Percentiles rank a stretch among this genome's conserved stretches.
phyloP scores from a whole-genome alignment of 2,329 filamentous ascomycete genomes.

The Rugonectria rugulosa region DNA sequence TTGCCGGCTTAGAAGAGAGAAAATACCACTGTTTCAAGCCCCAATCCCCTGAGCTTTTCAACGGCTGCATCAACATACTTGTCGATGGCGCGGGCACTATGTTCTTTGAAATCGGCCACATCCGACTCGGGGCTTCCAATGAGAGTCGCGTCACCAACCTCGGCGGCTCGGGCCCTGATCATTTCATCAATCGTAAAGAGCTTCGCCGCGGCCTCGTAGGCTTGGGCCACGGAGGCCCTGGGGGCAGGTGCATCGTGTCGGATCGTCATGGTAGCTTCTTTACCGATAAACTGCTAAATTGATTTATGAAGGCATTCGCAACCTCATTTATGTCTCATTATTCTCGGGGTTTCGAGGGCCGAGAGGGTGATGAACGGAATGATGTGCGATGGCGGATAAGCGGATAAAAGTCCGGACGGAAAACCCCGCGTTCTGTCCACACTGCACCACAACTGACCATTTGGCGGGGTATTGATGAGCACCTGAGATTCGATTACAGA shows the following conservation, averaged over 20 bases:
- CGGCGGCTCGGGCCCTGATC: slow-evolving; percentile 24
- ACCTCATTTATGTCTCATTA: slow-evolving; percentile 5
- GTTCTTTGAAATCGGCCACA: slow-evolving; percentile 29
- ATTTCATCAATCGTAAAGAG: slow-evolving; percentile 32
- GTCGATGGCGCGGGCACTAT: slow-evolving; percentile 30
- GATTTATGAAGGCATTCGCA: too few relatives aligned
- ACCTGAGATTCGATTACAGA: too few relatives aligned
- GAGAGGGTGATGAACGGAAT: too few relatives aligned
- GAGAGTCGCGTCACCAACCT: slow-evolving; percentile 21
- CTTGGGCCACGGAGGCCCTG: slow-evolving; percentile 12
- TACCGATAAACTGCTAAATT: too few relatives aligned
- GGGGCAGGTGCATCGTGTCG: slow-evolving; percentile 29
- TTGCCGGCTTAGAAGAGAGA: fast-evolving
- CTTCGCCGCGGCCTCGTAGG: slow-evolving; percentile 21
- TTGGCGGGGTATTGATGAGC: too few relatives aligned
- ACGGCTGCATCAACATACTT: slow-evolving; percentile 34
- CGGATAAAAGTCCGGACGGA: too few relatives aligned
- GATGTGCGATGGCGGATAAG: too few relatives aligned
- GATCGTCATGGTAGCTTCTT: slow-evolving; percentile 36
- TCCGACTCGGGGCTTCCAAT: slow-evolving; percentile 25
- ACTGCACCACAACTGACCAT: too few relatives aligned
- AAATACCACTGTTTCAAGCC: slow-evolving; percentile 28
- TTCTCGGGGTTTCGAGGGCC: too few relatives aligned
- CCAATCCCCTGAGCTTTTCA: slow-evolving; percentile 18
- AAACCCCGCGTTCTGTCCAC: too few relatives aligned